A percentile compares a stretch with the other conserved stretches of the same genome.
These are phyloP conservation scores for Phytopythium delawarense DNA, from an alignment of 352 stramenopile species.

Conservation along the genomic window DNA sequence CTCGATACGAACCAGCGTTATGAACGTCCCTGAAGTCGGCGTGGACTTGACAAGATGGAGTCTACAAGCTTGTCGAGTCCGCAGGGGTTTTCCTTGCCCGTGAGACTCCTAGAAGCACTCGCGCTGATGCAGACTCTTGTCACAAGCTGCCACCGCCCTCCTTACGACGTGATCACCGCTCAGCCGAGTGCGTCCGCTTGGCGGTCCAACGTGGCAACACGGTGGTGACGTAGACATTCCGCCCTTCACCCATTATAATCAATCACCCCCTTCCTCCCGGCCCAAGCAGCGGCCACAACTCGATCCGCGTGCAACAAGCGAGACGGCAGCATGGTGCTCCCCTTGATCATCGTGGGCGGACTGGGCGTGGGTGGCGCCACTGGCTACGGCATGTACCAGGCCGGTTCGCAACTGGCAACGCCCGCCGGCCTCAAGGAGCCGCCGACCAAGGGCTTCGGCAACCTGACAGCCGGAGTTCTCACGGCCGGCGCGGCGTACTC, in stretches of 20 bases:
- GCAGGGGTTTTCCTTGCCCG: too few species aligned
- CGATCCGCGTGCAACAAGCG: not conserved
- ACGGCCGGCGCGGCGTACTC: slow-evolving; percentile 45
- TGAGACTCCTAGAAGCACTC: too few species aligned
- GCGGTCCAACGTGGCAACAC: not conserved
- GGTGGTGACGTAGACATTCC: slow-evolving; percentile 9
- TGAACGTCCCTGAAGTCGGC: not conserved
- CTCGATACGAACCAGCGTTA: not conserved
- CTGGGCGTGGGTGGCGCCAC: slow-evolving; percentile 36
- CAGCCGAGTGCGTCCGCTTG: too few species aligned
- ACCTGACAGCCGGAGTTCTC: slow-evolving; percentile 26
- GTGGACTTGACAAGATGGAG: not conserved
- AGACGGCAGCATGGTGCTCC: slow-evolving; percentile 43
- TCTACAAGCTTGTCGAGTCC: not conserved
- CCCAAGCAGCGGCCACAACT: slow-evolving; percentile 1
- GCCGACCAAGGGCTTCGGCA: slow-evolving; percentile 40
- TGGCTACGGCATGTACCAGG: slow-evolving; percentile 68
- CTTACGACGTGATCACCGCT: too few species aligned
- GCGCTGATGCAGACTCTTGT: too few species aligned
- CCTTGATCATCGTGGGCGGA: slow-evolving; percentile 58
- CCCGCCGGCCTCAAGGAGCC: slow-evolving; percentile 19
- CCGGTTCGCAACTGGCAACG: slow-evolving; percentile 42
- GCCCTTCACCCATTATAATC: not conserved
- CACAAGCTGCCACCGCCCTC: too few species aligned
- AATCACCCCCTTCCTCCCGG: not conserved